Base-by-base conservation (phyloP, 768 basidiomycete species). In the Rhodotorula toruloides region DNA sequence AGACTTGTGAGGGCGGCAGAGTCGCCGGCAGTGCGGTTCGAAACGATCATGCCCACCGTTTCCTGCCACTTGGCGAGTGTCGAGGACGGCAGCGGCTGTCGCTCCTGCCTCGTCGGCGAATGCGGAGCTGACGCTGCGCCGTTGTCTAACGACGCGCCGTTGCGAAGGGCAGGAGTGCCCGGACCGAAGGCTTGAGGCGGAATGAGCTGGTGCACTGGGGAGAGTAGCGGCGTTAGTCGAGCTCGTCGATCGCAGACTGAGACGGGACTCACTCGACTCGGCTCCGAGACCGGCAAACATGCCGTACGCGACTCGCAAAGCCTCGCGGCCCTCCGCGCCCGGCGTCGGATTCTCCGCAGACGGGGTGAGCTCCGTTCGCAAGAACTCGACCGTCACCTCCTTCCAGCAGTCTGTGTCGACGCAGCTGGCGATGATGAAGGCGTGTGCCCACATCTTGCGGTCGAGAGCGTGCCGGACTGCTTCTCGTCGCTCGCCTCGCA, bases 371-470 rank as follows among this genome's bases (percentile, higher is more conserved):
- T 96, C 94, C 22, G 83, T 81, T 40, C 83, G 84, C 42, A 93
- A 76, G 74, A 98, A 99, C 65, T 93, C 89, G 49, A 83, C 84
- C 0, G 90, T 88, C 19, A 87, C 88, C 67, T 91, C 90, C 74
- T 89, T 89, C 91, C 91, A 98, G 4, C 89, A 82, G 36, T 96
- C 92, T 72, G 89, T 90, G 77, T 94, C 94, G 57, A 96, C 83
- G 61, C 89, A 87, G 74, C 89, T 93, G 16, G 94, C 86, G 69
- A 99, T 91, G 61, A 98, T 78, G 84, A 98, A 85, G 4, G 96
- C 94, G 77, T 99, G 96, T 1, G 90, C 86, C 93, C 94, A 99
- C 47, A 98, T 77, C 74, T 84, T 87, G 77, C 91, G 84, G 64
- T 93, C 89, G 48, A 90, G 81, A 5, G 96, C 94, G 76, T 85